Evolutionary conservation across 495 filamentous ascomycete genomes (phyloP).

Genomic region (Tuber microsphaerosporum): DNA sequence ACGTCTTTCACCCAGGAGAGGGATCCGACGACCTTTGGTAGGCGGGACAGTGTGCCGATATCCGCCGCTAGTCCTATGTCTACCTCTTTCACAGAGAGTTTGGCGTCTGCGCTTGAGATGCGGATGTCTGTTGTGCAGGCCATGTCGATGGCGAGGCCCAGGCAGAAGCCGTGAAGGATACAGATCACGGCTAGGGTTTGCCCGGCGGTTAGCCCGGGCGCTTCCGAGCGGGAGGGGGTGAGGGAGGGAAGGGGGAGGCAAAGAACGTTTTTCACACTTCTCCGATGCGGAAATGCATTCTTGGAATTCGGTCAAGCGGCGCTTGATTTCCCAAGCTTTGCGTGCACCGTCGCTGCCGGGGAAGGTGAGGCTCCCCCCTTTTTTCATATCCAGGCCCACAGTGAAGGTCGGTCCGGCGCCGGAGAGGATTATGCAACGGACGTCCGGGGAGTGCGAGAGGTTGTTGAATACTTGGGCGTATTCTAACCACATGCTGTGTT

Average conservation of each 20-base stretch:
- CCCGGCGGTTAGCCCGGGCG: constrained; percentile 15
- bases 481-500: constrained; percentile 76
- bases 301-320: constrained; percentile 71
- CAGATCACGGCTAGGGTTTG: constrained; percentile 61
- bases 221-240: background rate
- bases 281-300: constrained; percentile 67
- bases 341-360: constrained; percentile 55
- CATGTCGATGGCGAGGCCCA: constrained; percentile 82
- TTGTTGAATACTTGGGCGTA: constrained; percentile 62
- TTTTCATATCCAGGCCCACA: constrained; percentile 69
- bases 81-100: constrained; percentile 83
- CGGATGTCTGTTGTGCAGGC: constrained; percentile 71
- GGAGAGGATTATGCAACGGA: constrained; percentile 74
- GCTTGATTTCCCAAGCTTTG: constrained; percentile 56
- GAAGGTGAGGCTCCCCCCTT: constrained; percentile 41
- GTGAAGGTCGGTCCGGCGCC: constrained; percentile 85
- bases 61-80: constrained; percentile 94
- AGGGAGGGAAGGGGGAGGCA: background rate
- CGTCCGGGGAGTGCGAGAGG: constrained; percentile 63
- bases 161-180: constrained; percentile 70
- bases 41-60: constrained; percentile 74
- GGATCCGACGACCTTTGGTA: constrained; percentile 75
- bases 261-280: constrained; percentile 76
- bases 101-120: constrained; percentile 56
- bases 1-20: constrained; percentile 89